Evolutionary conservation across 2,329 filamentous ascomycete species (phyloP), one percentile per base, ranked within the genome.

Genomic region (Zarea fungicola): DNA sequence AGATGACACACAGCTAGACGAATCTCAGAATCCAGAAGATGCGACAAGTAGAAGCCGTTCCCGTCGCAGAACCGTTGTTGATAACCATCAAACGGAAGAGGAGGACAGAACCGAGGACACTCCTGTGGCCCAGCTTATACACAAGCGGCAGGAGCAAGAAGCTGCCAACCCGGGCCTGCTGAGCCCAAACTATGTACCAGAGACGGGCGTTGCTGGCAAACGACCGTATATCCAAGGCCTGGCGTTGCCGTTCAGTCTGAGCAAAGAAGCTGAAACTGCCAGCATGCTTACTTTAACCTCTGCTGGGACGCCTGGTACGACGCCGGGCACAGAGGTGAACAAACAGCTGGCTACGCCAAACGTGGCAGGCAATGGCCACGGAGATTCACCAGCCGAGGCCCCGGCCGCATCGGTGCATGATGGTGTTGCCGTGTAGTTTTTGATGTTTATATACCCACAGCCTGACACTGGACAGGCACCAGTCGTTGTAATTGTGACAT

Each of bases 191-290:
- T 69, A 69, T 42, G 58, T 63, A 0, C 65, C 76, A 37, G 65
- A 74, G 53, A 70, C 79, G 0, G 78, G 76, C 0, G 71, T 75
- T 4, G 72, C 75, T 0, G 78, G 78, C 5, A 85, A 84, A 59
- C 72, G 86, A 3, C 83, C 85, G 0, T 82, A 81, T 39, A 72
- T 86, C 6, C 81, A 80, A 18, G 83, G 85, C 1, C 78, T 89
- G 22, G 85, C 87, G 0, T 77, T 88, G 56, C 87, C 87, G 0
- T 91, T 91, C 60, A 85, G 79, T 49, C 63, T 91, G 13, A 76
- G 77, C 45, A 77, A 77, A 55, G 76, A 85, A 18, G 77, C 78
- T 2, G 77, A 80, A 4, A 85, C 81, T 16, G 83, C 83, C 1
- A 89, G 84, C 66, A 88, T 85, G 76, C 67, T 84, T 45, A 89